Evolutionary conservation across 306 rosid species (phyloP), one percentile per base, ranked within the genome.

Genomic region (Argentina anserina): DNA sequence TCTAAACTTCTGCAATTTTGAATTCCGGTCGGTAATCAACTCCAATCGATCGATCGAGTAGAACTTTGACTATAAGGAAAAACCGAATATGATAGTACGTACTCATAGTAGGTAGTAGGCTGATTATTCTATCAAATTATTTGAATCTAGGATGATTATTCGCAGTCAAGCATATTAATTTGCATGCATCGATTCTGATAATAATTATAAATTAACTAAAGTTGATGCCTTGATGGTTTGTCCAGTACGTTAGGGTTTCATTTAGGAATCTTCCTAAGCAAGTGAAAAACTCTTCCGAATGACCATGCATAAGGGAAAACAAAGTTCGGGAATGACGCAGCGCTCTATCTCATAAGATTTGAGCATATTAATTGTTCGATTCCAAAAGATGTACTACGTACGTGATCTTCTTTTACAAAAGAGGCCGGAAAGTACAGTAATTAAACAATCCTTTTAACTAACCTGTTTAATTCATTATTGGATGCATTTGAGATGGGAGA

Each of bases 191-290:
- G 17, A 53, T 53, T 53, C 26, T 10, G 34, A 34, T 56, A 56
- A 13, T 11, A 2, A 43, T 43, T 33, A 33, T 33, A 33, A 33
- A 33, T 5, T 43, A 4, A 42, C 17, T 9, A 53, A 53, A 13
- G 58, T 29, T 5, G 39, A 9, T 43, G 49, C 29, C 33, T 29
- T 14, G 65, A 59, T 59, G 40, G 65, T 59, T 59, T 59, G 65
- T 59, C 65, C 65, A 59, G 23, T 59, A 59, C n/a, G 65, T 59
- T 29, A 59, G 40, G 40, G 23, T 59, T 59, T 59, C 39, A 6
- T 15, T 21, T 29, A 29, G 65, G 65, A 59, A 59, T 40, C 65
- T 59, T 59, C 65, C 40, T 29, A 31, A 15, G 65, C 39, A 59
- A 59, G 65, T 25, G 21, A 59, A 59, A 59, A 29, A 15, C 36